Conservation (phyloP, 805 yeast genomes). For the Saccharomycopsis microspora region DNA sequence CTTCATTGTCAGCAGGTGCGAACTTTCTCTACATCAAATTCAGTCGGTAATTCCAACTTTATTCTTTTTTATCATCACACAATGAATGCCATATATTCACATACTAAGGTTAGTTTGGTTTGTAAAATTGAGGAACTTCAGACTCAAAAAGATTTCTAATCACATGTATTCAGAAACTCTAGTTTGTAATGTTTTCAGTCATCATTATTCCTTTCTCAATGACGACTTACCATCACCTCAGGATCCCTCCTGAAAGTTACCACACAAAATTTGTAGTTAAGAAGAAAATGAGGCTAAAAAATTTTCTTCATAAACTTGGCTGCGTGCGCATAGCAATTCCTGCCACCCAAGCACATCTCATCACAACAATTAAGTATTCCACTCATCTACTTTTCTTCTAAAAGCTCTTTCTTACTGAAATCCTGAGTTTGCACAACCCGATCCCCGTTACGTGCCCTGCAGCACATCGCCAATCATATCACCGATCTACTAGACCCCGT, state of each 20-base stretch:
- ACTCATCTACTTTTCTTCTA: too few species aligned
- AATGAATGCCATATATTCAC: not conserved
- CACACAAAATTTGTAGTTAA: too few species aligned
- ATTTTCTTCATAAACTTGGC: too few species aligned
- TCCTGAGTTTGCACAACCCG: too few species aligned
- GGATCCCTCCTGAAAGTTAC: too few species aligned
- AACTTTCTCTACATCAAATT: not conserved
- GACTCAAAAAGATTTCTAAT: conserved; percentile 24
- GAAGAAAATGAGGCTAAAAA: too few species aligned
- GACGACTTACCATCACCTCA: too few species aligned
- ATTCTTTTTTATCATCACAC: not conserved
- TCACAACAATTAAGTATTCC: too few species aligned
- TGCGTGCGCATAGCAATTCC: too few species aligned
- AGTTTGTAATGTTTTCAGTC: conserved; percentile 25
- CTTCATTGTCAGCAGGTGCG: not conserved
- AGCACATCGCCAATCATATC: not conserved
- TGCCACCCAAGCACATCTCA: too few species aligned
- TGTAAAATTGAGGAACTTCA: not conserved
- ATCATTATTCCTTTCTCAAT: conserved; percentile 4
- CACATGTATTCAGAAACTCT: conserved; percentile 32
- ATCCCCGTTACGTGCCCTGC: too few species aligned
- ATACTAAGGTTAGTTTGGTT: not conserved
- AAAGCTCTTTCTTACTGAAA: too few species aligned
- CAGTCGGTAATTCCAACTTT: not conserved
- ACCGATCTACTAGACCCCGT: not conserved